Conservation (phyloP, 768 basidiomycete genomes). For the Leccinum subgranulosum region DNA sequence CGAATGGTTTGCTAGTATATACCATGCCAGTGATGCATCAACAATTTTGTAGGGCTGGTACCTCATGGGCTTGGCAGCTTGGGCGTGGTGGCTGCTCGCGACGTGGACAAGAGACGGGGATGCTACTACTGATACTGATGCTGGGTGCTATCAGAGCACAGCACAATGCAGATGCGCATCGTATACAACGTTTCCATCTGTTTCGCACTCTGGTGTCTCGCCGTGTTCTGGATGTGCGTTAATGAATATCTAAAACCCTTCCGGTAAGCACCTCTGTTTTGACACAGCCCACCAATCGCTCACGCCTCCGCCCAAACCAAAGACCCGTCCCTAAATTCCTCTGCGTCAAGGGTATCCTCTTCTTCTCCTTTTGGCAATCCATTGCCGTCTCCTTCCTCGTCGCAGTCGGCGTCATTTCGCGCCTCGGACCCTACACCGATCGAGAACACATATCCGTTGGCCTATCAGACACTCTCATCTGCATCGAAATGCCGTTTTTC, state of each 20-base stretch:
- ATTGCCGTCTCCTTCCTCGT: slow-evolving; percentile 86
- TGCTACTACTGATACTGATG: too few relatives aligned
- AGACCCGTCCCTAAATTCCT: slow-evolving; percentile 96
- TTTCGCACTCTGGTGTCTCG: slow-evolving; percentile 83
- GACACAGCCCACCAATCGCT: background rate
- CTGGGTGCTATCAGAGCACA: too few relatives aligned
- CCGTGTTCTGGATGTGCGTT: slow-evolving; percentile 96
- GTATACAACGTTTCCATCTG: slow-evolving; percentile 83
- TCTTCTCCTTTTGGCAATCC: slow-evolving; percentile 99
- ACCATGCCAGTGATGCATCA: too few relatives aligned
- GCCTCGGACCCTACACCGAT: slow-evolving; percentile 85
- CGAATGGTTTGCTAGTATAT: too few relatives aligned
- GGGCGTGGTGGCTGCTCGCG: too few relatives aligned
- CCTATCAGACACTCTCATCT: slow-evolving; percentile 87
- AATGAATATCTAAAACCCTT: slow-evolving; percentile 87
- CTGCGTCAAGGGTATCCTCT: slow-evolving; percentile 96
- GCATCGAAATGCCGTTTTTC: slow-evolving; percentile 97
- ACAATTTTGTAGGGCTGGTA: too few relatives aligned
- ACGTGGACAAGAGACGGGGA: too few relatives aligned
- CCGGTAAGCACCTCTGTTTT: slow-evolving; percentile 44
- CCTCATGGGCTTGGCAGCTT: too few relatives aligned
- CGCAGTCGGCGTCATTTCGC: slow-evolving; percentile 69
- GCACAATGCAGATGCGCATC: too few relatives aligned
- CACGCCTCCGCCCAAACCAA: background rate
- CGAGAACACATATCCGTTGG: slow-evolving; percentile 87